Evolutionary conservation across 208 protist species (phyloP), one percentile per base, ranked within the genome.

Genomic region (Wallacemonas rigidus): DNA sequence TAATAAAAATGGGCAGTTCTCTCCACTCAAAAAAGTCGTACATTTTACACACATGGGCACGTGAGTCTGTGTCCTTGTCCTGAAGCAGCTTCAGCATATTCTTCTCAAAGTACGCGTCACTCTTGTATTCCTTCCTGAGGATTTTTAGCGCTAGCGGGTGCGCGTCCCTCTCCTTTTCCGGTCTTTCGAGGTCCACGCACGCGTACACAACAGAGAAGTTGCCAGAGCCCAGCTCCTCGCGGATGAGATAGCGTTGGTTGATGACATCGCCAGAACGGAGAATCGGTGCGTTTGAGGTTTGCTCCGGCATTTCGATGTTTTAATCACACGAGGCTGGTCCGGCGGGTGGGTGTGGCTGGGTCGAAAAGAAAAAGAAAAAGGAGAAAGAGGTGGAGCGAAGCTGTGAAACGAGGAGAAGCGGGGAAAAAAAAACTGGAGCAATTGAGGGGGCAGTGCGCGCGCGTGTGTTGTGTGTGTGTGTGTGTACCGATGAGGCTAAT

Each of bases 131-230:
- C 69, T 76, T 79, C 71, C 92, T 93, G 39, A 97, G 72, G 45
- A 95, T 83, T 70, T 97, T 97, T 65, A 95, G 80, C 1, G 92
- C 92, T 6, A 97, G 72, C 15, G 74, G 54, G 39, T 68, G 68
- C 2, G 60, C 51, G 40, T 67, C 78, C 7, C 39, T 38, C 36
- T 82, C 71, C 43, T 62, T 48, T 17, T 60, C 45, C 11, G 55
- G 17, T 12, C 11, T 40, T 2, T 77, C 36, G 0, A 83, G 9
- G 61, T 93, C 88, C 14, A 81, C 67, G 38, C 82, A 88, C 35
- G 79, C 79, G 64, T 94, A 97, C 39, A 97, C 90, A 44, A 86
- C 93, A 14, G 88, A 91, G 55, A 97, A 97, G 74, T 95, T 91
- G 39, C 92, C 92, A 6, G 77, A 85, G 17, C 92, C 92, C 7